Evolutionary conservation across 202 grass and related monocot species (phyloP).

Genomic region (Digitaria exilis): DNA sequence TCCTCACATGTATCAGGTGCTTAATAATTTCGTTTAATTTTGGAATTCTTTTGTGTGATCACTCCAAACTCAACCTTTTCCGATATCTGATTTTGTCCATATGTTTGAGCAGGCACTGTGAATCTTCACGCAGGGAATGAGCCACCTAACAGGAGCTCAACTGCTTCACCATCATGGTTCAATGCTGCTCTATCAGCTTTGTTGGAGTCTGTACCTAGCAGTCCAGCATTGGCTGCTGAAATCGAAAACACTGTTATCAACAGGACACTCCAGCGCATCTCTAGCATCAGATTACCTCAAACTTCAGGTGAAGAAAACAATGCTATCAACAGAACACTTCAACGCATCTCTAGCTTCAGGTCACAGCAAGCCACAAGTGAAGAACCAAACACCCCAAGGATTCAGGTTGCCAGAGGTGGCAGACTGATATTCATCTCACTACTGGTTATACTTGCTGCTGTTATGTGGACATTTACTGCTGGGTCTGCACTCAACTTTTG

Average conservation of each 20-base stretch:
- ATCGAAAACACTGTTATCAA: slow-evolving; percentile 67
- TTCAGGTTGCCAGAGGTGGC: slow-evolving; percentile 47
- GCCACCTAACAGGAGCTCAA: background rate
- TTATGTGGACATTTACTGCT: slow-evolving; percentile 63
- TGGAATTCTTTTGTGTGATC: background rate
- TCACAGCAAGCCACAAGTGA: slow-evolving; percentile 44
- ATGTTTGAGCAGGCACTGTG: slow-evolving; percentile 46
- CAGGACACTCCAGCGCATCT: slow-evolving; percentile 72
- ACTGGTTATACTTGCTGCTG: slow-evolving; percentile 61
- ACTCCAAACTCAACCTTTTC: background rate
- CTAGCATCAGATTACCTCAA: slow-evolving; percentile 72
- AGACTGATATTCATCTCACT: slow-evolving; percentile 63
- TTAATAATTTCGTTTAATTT: slow-evolving; percentile 14
- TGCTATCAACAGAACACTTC: slow-evolving; percentile 68
- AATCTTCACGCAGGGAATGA: slow-evolving; percentile 45
- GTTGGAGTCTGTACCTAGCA: slow-evolving; percentile 71
- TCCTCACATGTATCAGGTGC: slow-evolving; percentile 60
- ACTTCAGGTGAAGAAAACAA: slow-evolving; percentile 46
- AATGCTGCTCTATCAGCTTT: slow-evolving; percentile 58
- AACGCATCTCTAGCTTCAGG: slow-evolving; percentile 79
- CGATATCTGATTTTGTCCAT: slow-evolving; percentile 26
- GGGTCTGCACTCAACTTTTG: slow-evolving; percentile 57
- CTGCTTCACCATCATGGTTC: slow-evolving; percentile 66
- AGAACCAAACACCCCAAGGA: slow-evolving; percentile 27
- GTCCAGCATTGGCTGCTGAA: slow-evolving; percentile 83